phyloP scores from a whole-genome alignment of 768 basidiomycete species.

The Suillus placidus region DNA sequence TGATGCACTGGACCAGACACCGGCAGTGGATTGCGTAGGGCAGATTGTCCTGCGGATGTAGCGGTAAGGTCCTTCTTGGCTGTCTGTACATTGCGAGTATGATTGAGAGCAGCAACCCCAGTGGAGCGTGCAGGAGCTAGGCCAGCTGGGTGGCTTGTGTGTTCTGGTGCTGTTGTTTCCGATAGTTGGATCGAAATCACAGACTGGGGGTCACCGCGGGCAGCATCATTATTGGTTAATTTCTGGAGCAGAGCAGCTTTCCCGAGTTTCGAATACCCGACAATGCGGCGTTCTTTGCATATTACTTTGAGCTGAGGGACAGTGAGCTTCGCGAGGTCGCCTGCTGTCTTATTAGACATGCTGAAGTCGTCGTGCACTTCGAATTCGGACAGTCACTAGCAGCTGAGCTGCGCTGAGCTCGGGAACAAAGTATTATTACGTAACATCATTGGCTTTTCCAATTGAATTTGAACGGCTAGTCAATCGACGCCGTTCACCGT shows the following conservation, averaged over 20 bases:
- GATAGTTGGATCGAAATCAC: not conserved
- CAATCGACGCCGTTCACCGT: too few species aligned
- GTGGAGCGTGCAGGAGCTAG: not conserved
- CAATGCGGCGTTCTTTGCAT: constrained; percentile 64
- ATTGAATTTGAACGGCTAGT: too few species aligned
- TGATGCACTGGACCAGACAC: not conserved
- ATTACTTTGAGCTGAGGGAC: constrained; percentile 66
- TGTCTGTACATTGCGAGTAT: not conserved
- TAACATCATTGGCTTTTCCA: too few species aligned
- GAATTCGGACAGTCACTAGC: too few species aligned
- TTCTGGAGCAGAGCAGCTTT: constrained; percentile 61
- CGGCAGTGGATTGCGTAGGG: not conserved
- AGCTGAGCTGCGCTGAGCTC: too few species aligned
- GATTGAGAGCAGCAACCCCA: not conserved
- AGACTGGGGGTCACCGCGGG: not conserved
- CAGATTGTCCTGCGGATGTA: not conserved
- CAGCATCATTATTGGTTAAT: constrained; percentile 22
- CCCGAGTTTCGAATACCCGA: constrained; percentile 68
- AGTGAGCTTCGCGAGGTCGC: constrained; percentile 44
- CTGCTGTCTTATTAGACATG: not conserved
- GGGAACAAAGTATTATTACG: too few species aligned
- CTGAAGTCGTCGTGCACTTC: not conserved
- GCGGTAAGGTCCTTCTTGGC: not conserved
- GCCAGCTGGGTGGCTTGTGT: not conserved
- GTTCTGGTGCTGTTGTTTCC: not conserved